These are phyloP conservation scores for Pythium guiyangense DNA, from an alignment of 352 stramenopile genomes.

Conservation along the genomic window DNA sequence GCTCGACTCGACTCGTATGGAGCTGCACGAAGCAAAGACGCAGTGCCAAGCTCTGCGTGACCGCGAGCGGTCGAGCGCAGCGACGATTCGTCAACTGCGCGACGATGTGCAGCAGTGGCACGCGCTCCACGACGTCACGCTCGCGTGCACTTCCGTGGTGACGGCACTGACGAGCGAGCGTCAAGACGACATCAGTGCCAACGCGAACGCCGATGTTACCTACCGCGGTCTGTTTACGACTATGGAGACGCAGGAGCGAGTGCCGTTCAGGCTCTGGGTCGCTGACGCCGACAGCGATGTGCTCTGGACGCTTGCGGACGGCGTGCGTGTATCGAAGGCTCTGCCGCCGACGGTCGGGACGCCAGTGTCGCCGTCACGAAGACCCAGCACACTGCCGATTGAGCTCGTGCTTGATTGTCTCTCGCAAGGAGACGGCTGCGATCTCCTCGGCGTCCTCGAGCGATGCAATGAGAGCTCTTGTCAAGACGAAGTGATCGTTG, in stretches of 20 bases:
- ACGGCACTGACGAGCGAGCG: neutral
- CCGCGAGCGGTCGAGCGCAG: neutral
- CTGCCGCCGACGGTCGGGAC: too few species aligned
- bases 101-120: neutral
- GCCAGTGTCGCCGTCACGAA: too few species aligned
- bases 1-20: neutral
- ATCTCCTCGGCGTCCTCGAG: too few species aligned
- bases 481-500: too few species aligned
- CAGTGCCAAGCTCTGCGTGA: neutral
- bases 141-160: neutral
- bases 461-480: too few species aligned
- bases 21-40: neutral
- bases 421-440: too few species aligned
- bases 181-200: neutral
- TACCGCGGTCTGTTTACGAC: constrained; percentile 1
- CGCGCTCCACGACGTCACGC: neutral
- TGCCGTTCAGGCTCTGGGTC: constrained; percentile 3
- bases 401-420: too few species aligned
- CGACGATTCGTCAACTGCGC: too few species aligned
- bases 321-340: neutral
- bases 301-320: constrained; percentile 3
- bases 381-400: too few species aligned
- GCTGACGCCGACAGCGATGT: neutral
- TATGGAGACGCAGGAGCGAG: neutral
- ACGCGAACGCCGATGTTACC: neutral